These are phyloP conservation scores for Tolypocladium ophioglossoides DNA, from an alignment of 2,329 filamentous ascomycete species.

Conservation along the genomic window DNA sequence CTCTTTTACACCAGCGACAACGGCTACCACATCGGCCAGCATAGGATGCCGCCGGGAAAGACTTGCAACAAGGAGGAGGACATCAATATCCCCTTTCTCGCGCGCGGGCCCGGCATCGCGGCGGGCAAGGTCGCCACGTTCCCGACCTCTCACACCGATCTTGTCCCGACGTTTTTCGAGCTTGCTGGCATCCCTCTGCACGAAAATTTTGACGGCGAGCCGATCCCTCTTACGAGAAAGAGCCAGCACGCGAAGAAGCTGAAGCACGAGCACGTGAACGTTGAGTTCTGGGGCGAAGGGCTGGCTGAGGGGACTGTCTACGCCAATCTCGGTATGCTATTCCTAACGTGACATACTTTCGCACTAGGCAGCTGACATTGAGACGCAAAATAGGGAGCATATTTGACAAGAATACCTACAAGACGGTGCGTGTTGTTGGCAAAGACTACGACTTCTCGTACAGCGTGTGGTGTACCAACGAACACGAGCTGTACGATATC, in stretches of 20 bases:
- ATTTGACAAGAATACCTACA: conserved; percentile 45
- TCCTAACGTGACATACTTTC: no score
- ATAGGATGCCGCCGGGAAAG: conserved; percentile 47
- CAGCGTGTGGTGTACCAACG: conserved; percentile 58
- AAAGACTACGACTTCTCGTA: conserved; percentile 52
- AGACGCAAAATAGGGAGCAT: not conserved
- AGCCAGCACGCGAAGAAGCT: conserved; percentile 9
- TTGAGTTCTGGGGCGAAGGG: conserved; percentile 45
- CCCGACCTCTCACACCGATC: conserved; percentile 51
- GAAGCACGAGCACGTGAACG: conserved; percentile 43
- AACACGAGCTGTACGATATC: conserved; percentile 56
- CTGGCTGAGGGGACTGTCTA: conserved; percentile 24
- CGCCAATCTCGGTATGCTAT: conserved; percentile 3
- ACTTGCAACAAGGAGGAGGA: conserved; percentile 48
- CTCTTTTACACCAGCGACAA: conserved; percentile 51
- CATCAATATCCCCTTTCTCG: conserved; percentile 45
- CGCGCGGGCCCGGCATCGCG: conserved; percentile 43
- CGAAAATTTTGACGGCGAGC: conserved; percentile 44
- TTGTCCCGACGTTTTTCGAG: conserved; percentile 49
- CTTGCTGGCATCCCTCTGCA: conserved; percentile 28
- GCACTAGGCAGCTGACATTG: not conserved
- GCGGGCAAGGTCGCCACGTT: conserved; percentile 25
- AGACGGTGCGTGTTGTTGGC: conserved; percentile 43
- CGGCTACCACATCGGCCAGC: conserved; percentile 50
- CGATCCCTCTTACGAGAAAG: conserved; percentile 32